Conservation (phyloP, 2,329 filamentous ascomycete genomes). For the Zymoseptoria crescenta region DNA sequence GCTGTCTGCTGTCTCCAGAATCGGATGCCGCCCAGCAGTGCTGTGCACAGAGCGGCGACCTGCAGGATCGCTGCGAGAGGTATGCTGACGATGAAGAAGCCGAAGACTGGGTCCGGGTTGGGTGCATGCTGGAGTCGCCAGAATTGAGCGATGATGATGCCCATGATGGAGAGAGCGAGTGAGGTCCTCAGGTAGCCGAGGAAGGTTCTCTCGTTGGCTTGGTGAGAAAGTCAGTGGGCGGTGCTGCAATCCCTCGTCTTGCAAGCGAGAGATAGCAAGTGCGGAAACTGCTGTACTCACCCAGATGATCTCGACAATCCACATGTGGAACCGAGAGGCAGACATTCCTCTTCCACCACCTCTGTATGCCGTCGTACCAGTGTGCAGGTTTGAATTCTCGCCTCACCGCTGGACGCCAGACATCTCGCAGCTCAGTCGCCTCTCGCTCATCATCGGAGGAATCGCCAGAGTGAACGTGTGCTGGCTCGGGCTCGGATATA, state of each 20-base stretch:
- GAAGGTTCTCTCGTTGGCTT: slow-evolving; percentile 68
- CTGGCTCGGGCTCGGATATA: slow-evolving; percentile 22
- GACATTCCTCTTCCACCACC: slow-evolving; percentile 45
- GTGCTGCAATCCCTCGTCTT: neutral
- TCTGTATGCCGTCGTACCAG: slow-evolving; percentile 34
- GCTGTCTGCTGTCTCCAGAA: slow-evolving; percentile 56
- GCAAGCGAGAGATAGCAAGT: neutral
- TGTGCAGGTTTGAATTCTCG: slow-evolving; percentile 2
- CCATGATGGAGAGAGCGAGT: slow-evolving; percentile 58
- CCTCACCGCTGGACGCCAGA: slow-evolving; percentile 2
- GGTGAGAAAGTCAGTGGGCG: neutral
- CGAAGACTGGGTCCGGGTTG: slow-evolving; percentile 40
- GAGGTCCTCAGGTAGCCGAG: slow-evolving; percentile 67
- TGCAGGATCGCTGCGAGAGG: slow-evolving; percentile 50
- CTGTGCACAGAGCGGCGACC: slow-evolving; percentile 40
- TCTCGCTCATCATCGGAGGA: slow-evolving; percentile 25
- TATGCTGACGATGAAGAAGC: slow-evolving; percentile 54
- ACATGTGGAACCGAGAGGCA: slow-evolving; percentile 44
- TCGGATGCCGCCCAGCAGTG: slow-evolving; percentile 48
- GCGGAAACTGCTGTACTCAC: slow-evolving; percentile 31
- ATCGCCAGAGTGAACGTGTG: slow-evolving; percentile 13
- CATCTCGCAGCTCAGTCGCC: slow-evolving; percentile 26
- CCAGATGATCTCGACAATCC: slow-evolving; percentile 49
- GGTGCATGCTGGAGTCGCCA: slow-evolving; percentile 52
- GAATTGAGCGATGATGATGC: slow-evolving; percentile 59